Evolutionary conservation across 2,329 filamentous ascomycete species (phyloP).

Genomic region (Chalaropsis thielavioides): DNA sequence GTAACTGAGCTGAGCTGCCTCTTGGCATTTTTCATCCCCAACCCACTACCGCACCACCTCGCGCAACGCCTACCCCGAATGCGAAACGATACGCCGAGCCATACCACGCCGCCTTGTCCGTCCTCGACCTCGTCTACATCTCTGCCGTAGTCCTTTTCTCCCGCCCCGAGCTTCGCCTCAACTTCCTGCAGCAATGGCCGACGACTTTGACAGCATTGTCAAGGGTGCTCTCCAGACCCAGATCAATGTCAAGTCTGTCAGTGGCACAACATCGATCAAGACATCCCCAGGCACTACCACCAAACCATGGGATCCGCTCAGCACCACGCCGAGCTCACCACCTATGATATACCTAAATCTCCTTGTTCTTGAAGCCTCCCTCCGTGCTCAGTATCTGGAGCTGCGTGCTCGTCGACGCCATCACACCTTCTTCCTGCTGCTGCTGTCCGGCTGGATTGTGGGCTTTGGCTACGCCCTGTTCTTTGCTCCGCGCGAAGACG

Average conservation of each 20-base stretch:
- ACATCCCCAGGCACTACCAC: constrained; percentile 29
- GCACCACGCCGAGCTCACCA: constrained; percentile 72
- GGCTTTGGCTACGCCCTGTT: constrained; percentile 85
- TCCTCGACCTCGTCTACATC: neutral
- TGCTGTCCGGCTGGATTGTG: constrained; percentile 65
- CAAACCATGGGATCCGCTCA: constrained; percentile 54
- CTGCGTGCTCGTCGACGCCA: constrained; percentile 76
- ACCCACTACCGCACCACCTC: neutral
- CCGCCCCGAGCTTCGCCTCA: neutral
- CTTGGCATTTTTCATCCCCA: neutral
- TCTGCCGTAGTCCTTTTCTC: neutral
- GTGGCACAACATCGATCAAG: constrained; percentile 27
- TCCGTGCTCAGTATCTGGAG: constrained; percentile 85
- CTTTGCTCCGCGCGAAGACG: constrained; percentile 90
- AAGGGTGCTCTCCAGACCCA: constrained; percentile 68
- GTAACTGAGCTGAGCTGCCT: neutral
- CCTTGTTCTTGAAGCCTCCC: constrained; percentile 84
- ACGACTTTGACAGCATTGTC: constrained; percentile 63
- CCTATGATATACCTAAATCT: constrained; percentile 98
- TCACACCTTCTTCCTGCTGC: constrained; percentile 78
- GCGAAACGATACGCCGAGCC: neutral
- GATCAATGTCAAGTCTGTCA: constrained; percentile 27
- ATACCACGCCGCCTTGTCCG: neutral
- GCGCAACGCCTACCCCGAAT: neutral
- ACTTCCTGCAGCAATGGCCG: constrained; percentile 9